Base-by-base conservation (phyloP, 192 early-diverging fungal genomes). In the Backusella liffmaniae region DNA sequence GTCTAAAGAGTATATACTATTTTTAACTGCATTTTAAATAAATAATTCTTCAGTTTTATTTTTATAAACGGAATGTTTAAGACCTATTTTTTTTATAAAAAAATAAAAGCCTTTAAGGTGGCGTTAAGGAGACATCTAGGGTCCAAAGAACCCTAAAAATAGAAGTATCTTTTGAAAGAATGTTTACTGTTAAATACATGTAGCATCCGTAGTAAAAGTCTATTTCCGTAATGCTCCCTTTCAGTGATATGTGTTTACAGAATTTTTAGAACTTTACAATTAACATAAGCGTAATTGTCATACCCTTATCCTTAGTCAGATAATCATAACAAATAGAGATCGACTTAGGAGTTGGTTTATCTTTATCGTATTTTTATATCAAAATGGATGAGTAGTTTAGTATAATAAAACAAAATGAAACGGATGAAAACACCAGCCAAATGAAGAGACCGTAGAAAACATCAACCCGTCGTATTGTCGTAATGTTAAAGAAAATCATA, bases 31-130 rank as follows among this genome's bases (percentile, higher is more conserved):
- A 59, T 26, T 23, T 59, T 59, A 59, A 59, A 59, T 23, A 59
- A 59, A 59, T 8, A 59, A 26, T 59, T 26, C 53, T 59, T 59
- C 53, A 59, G 21, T 59, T 9, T 59, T 59, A 23, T 59, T 59
- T 59, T 59, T 59, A 59, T 59, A 59, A 23, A 59, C 10, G 53
- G 53, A 59, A 59, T 59, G 53, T 59, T 59, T 59, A 59, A 59
- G 21, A 21, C 16, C n/a, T 53, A n/a, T 53, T 23, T 53, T 9
- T 21, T 53, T 23, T 53, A 3, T 53, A 7, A 53, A 53, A 53
- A 21, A n/a, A n/a, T n/a, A n/a, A n/a, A 53, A 8, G 6, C n/a
- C 5, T 53, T 53, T 53, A 59, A 59, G 23, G 53, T 59, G 23
- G 53, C 53, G 23, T 59, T 59, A 59, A 59, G 53, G 53, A 26